Percentiles rank a stretch among this genome's conserved stretches.
Evolutionary conservation across 1,284 basidiomycete genomes (phyloP).

Genomic region (Gastroboletus turbinatus): DNA sequence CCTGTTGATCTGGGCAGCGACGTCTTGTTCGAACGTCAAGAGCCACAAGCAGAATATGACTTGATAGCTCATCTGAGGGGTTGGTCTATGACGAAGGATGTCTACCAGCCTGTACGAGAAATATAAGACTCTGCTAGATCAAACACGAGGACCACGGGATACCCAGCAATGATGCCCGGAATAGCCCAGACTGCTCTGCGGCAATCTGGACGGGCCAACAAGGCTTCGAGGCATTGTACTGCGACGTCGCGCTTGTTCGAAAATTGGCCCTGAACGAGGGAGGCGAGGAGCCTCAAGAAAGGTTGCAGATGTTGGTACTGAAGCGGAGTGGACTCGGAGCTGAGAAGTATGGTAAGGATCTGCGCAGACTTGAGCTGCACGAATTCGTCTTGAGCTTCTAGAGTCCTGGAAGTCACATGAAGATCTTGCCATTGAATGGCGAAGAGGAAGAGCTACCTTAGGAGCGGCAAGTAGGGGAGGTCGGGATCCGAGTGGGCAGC

Average conservation of each 20-base stretch:
- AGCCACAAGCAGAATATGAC: constrained; percentile 93
- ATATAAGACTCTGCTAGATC: neutral
- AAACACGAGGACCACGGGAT: constrained; percentile 8
- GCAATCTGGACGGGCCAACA: constrained; percentile 81
- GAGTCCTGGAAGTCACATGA: constrained; percentile 47
- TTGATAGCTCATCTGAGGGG: constrained; percentile 96
- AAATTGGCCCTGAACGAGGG: constrained; percentile 60
- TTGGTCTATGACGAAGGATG: constrained; percentile 71
- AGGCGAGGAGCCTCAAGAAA: constrained; percentile 64
- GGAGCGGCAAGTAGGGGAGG: constrained; percentile 80
- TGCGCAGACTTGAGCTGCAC: constrained; percentile 88
- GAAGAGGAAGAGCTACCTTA: constrained; percentile 52
- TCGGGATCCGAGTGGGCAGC: constrained; percentile 67
- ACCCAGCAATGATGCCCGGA: constrained; percentile 69
- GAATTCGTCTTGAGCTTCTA: constrained; percentile 91
- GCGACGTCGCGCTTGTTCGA: constrained; percentile 83
- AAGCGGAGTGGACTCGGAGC: constrained; percentile 55
- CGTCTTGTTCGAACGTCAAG: constrained; percentile 84
- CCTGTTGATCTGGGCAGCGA: constrained; percentile 86
- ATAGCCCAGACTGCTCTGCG: constrained; percentile 73
- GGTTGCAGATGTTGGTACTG: constrained; percentile 61
- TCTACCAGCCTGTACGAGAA: constrained; percentile 61
- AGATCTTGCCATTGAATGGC: neutral
- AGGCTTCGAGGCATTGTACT: constrained; percentile 85
- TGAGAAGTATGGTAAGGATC: constrained; percentile 85